Base-by-base conservation (phyloP, 768 basidiomycete species). In the Gloeopeniophorella convolvens region DNA sequence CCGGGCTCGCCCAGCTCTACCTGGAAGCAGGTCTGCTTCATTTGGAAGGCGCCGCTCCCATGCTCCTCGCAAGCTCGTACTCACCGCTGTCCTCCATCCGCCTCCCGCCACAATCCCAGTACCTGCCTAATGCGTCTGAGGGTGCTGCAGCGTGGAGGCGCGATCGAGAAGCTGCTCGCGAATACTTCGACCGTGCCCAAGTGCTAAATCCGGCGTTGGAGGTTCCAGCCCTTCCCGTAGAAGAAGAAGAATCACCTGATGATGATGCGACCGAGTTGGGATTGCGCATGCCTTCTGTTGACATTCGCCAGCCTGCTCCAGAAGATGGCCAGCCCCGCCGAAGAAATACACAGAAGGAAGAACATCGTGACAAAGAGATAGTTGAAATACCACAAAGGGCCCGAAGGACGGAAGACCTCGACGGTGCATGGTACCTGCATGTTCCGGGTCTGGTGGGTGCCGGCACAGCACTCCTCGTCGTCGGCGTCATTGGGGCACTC, bases 381-480 rank as follows among this genome's bases (percentile, higher is more conserved):
- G 41, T 47, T 36, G 37, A 41, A 23, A 46, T 50, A 30, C 43
- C 52, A 15, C 42, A 50, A 42, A 41, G 54, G 71, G 76, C 49
- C 71, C 82, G 51, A 66, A 72, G 59, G 79, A 73, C 60, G 42
- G 78, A 79, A 18, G 80, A 82, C 30, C 70, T 83, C 32, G 85
- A 88, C 48, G 77, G 72, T 64, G 74, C 85, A 20, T 90, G 88
- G 88, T 89, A 87, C 59, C 59, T 89, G 42, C 85, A 87, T 52
- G 69, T 90, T 33, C 88, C 88, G 3, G 82, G 85, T 21, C 64
- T 90, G 55, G 80, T 90, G 6, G 88, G 88, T 8, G 88, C 87
- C 21, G 88, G 87, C n/a, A 89, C 87, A 18, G 88, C 88, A 36
- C 62, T 90, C 48, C 72, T 89, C 35, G 83, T 89, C 18, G 82